Evolutionary conservation across 148 eudicot species (phyloP), one percentile per base, ranked within the genome.

Genomic region (Cornus suecica): DNA sequence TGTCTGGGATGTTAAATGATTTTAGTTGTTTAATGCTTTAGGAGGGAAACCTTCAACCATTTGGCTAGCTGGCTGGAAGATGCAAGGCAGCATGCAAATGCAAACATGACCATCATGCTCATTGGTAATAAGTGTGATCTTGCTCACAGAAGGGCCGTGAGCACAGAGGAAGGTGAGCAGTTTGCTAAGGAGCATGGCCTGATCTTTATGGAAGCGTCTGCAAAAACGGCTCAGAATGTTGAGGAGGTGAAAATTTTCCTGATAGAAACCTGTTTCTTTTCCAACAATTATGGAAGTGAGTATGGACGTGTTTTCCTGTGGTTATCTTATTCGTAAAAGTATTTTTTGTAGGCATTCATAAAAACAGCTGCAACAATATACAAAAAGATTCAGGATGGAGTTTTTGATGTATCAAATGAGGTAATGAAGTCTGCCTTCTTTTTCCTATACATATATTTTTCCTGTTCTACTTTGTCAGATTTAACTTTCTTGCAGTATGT

Each of bases 31-130:
- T 52, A 14, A 52, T 20, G 3, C 58, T 65, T 52, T 62, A 81
- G 84, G 78, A 77, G 84, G 75, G 84, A 81, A 69, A 77, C 84
- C n/a, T 81, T 81, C 27, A 77, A 81, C 62, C 84, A 81, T 58
- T 74, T 81, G 29, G 78, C 78, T 8, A 81, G 78, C 64, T 81
- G 84, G 84, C 63, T 81, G 71, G 84, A 81, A 34, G 84, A 81
- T 81, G 84, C 84, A 51, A 81, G 81, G 71, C 78, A 81, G 66
- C 80, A 77, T 64, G 84, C 84, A 66, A 81, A 78, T 77, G 78
- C 84, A n/a, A 77, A 81, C 78, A 81, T 81, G 84, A 81, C 78
- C 8, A 81, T 81, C 24, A 77, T 81, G 84, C 78, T 81, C 25
- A 74, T 81, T 20, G 84, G 84, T 22, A 81, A 81, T 61, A 81